Percentiles rank a stretch among this genome's conserved stretches.
phyloP scores from a whole-genome alignment of 352 stramenopile species.

The Phytopythium litorale region DNA sequence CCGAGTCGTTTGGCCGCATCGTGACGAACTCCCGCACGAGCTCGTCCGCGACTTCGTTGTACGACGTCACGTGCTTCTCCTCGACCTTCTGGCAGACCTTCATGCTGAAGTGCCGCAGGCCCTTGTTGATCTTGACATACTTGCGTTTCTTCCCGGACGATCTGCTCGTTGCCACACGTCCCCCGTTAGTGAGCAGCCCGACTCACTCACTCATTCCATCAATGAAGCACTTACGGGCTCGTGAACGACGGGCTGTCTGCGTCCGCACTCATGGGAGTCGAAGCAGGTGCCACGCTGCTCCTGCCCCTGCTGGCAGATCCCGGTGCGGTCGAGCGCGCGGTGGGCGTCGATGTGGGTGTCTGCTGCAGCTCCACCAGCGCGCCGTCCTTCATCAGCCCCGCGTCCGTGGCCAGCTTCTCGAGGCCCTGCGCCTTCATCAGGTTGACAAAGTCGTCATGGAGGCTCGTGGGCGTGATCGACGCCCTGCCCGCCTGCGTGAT shows the following conservation, averaged over 20 bases:
- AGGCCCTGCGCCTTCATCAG: constrained; percentile 83
- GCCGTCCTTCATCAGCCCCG: constrained; percentile 71
- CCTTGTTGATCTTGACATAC: constrained; percentile 88
- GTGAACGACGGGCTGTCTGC: constrained; percentile 45
- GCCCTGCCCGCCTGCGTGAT: constrained; percentile 9
- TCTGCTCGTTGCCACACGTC: constrained; percentile 16
- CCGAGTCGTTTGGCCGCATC: constrained; percentile 75
- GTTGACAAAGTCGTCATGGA: constrained; percentile 86
- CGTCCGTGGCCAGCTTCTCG: constrained; percentile 81
- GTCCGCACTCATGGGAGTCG: constrained; percentile 1
- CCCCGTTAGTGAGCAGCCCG: not conserved
- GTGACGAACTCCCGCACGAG: constrained; percentile 89
- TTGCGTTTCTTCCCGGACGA: constrained; percentile 73
- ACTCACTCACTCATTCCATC: not conserved
- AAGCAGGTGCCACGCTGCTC: not conserved
- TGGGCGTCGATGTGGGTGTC: constrained; percentile 11
- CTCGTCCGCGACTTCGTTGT: constrained; percentile 95
- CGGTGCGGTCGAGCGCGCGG: constrained; percentile 9
- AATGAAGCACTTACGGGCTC: constrained; percentile 40
- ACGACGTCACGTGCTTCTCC: constrained; percentile 93
- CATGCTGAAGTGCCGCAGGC: constrained; percentile 94
- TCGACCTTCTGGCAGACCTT: constrained; percentile 97
- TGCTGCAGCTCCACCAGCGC: constrained; percentile 53
- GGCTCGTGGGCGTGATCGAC: constrained; percentile 57
- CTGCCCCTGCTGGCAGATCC: not conserved